These are phyloP conservation scores for Aureobasidium sp. DNA, from an alignment of 2,329 filamentous ascomycete genomes.

Conservation along the genomic window DNA sequence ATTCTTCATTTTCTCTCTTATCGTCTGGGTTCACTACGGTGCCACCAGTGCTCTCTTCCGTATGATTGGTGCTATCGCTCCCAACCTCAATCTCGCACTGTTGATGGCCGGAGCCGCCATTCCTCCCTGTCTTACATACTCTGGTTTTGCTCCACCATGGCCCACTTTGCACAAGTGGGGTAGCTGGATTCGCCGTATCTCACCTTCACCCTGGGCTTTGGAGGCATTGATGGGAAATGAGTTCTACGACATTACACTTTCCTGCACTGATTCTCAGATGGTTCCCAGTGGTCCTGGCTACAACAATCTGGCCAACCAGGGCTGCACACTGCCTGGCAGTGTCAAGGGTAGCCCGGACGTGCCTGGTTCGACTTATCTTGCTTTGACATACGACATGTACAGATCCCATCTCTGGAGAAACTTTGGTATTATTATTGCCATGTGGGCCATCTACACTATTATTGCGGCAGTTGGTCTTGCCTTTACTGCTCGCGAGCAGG, in stretches of 20 bases:
- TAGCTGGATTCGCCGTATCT: constrained; percentile 38
- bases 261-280: constrained; percentile 47
- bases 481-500: constrained; percentile 9
- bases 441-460: constrained; percentile 28
- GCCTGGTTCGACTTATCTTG: constrained; percentile 45
- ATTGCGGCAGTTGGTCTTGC: constrained; percentile 6
- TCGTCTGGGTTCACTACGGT: constrained; percentile 9
- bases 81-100: constrained; percentile 9
- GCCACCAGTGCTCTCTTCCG: constrained; percentile 11
- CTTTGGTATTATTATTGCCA: constrained; percentile 44
- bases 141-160: constrained; percentile 48
- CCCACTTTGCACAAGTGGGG: constrained; percentile 66
- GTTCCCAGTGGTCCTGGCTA: constrained; percentile 20
- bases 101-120: constrained; percentile 13
- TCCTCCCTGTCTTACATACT: constrained; percentile 41
- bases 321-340: constrained; percentile 51
- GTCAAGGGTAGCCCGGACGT: constrained; percentile 44
- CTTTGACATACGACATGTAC: constrained; percentile 46
- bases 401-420: constrained; percentile 53
- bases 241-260: constrained; percentile 50
- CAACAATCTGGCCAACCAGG: constrained; percentile 43
- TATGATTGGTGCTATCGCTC: constrained; percentile 10
- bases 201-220: constrained; percentile 60
- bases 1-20: constrained; percentile 10
- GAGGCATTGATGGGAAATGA: constrained; percentile 63